Conservation (phyloP, 2,329 filamentous ascomycete species). For the Fusarium sp. region DNA sequence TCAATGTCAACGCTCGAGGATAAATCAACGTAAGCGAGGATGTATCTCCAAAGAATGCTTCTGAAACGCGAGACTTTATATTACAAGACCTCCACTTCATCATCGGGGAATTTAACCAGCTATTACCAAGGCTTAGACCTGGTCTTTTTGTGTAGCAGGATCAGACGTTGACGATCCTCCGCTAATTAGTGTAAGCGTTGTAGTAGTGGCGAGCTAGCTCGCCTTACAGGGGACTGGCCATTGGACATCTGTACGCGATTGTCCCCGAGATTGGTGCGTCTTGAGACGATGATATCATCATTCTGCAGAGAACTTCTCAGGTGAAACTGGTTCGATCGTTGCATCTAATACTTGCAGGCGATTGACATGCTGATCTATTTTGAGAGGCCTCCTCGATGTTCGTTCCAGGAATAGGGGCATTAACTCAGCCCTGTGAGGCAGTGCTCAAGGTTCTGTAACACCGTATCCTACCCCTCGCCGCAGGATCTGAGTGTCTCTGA, state of each 20-base stretch:
- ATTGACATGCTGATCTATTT: too few species aligned
- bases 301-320: too few species aligned
- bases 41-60: neutral
- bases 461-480: accelerated
- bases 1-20: neutral
- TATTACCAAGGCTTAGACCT: neutral
- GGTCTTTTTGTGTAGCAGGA: neutral
- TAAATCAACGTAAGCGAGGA: neutral
- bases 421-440: slow-evolving; percentile 3
- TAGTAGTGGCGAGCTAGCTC: neutral
- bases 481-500: neutral
- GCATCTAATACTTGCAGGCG: neutral
- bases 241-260: neutral
- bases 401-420: accelerated
- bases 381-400: neutral
- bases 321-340: too few species aligned
- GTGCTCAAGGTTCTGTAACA: neutral
- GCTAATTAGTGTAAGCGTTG: neutral
- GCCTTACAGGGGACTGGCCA: neutral
- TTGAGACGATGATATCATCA: neutral
- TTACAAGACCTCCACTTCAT: neutral
- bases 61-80: neutral
- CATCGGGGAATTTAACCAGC: neutral
- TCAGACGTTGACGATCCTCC: neutral
- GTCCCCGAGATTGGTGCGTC: accelerated